A percentile compares a stretch with the other conserved stretches of the same genome.
Evolutionary conservation across 2,329 filamentous ascomycete species (phyloP).

Genomic region (Davidsoniella eucalypti): DNA sequence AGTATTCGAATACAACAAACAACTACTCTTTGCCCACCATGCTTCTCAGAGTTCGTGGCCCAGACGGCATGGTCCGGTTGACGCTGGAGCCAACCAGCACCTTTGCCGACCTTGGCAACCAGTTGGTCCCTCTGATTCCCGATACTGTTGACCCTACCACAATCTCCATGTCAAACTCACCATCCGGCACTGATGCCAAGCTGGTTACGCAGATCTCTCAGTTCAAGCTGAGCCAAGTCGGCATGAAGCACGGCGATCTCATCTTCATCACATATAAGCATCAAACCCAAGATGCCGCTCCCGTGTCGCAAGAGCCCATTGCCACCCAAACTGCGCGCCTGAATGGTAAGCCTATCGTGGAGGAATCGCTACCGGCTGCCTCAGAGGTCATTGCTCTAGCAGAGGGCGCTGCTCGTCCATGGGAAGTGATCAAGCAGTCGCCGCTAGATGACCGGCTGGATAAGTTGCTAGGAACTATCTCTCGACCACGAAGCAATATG

Average conservation of each 20-base stretch:
- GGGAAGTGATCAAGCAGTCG: constrained; percentile 84
- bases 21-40: constrained; percentile 30
- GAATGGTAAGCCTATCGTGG: constrained; percentile 61
- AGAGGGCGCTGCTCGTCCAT: constrained; percentile 30
- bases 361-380: constrained; percentile 54
- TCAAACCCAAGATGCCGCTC: constrained; percentile 17
- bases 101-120: constrained; percentile 45
- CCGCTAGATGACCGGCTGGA: constrained; percentile 75
- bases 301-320: constrained; percentile 15
- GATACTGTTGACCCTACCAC: constrained; percentile 42
- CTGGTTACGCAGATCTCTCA: constrained; percentile 39
- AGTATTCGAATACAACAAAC: constrained; percentile 3
- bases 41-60: constrained; percentile 74
- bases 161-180: constrained; percentile 45
- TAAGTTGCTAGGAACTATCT: constrained; percentile 77
- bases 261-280: constrained; percentile 73
- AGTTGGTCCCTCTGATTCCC: constrained; percentile 42
- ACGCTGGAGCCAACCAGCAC: constrained; percentile 57
- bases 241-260: constrained; percentile 68
- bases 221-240: constrained; percentile 40
- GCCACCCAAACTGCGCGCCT: constrained; percentile 39
- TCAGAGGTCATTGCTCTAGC: constrained; percentile 48
- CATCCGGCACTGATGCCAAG: constrained; percentile 41
- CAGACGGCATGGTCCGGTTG: constrained; percentile 82
- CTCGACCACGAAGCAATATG: constrained; percentile 67